These are phyloP conservation scores for Coniella vitis DNA, from an alignment of 2,329 filamentous ascomycete species.

Conservation along the genomic window DNA sequence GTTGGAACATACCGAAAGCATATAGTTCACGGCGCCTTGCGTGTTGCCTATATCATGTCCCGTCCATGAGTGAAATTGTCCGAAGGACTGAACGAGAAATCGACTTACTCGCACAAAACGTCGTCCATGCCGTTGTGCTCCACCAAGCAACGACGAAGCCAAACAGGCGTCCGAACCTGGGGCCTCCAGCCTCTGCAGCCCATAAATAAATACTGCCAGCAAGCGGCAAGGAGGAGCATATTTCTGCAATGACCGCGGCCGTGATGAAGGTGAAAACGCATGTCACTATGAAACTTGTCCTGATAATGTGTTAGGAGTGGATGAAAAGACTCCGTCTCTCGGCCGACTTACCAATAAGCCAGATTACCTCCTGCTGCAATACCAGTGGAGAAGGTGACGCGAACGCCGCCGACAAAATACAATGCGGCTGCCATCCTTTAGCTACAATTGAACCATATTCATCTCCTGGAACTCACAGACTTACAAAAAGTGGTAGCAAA, in stretches of 20 bases:
- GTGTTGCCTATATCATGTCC: constrained; percentile 32
- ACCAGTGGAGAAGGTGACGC: constrained; percentile 55
- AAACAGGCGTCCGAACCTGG: constrained; percentile 46
- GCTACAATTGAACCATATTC: neutral
- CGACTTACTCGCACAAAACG: constrained; percentile 39
- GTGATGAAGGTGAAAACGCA: constrained; percentile 56
- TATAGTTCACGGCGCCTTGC: constrained; percentile 43
- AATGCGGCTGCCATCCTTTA: constrained; percentile 40
- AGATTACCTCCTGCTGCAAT: constrained; percentile 54
- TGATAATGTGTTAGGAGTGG: neutral
- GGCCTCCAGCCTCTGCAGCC: constrained; percentile 53
- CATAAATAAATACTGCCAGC: constrained; percentile 55
- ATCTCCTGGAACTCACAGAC: constrained; percentile 1
- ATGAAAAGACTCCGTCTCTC: too few species aligned
- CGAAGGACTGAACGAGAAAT: neutral
- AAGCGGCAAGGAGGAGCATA: constrained; percentile 52
- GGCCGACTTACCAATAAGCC: constrained; percentile 39
- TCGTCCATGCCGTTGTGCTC: constrained; percentile 57
- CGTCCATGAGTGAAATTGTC: neutral
- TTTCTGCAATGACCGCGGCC: constrained; percentile 52
- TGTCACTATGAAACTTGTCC: constrained; percentile 54
- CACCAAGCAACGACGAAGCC: constrained; percentile 59
- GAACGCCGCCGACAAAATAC: constrained; percentile 54
- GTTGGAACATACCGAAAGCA: constrained; percentile 37
- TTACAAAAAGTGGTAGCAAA: constrained; percentile 53